Percentiles rank a stretch among this genome's conserved stretches.
Conservation (phyloP, 495 filamentous ascomycete genomes). For the Articulospora tetracladia region DNA sequence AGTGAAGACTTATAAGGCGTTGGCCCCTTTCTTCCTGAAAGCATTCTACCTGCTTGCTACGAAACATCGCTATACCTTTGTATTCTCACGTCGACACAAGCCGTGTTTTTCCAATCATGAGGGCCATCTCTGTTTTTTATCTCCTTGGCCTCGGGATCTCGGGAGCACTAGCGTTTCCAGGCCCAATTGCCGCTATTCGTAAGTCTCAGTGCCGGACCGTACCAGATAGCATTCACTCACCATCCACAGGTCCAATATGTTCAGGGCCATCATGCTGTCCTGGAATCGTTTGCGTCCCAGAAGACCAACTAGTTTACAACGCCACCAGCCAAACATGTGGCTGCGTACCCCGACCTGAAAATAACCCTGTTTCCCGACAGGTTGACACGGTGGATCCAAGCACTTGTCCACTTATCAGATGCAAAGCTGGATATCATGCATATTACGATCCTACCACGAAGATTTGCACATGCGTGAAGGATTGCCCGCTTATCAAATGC, state of each 20-base stretch:
- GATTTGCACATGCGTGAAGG: not conserved
- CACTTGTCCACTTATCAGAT: not conserved
- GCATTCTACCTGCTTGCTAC: too few relatives aligned
- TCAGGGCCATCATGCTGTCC: not conserved
- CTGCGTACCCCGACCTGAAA: not conserved
- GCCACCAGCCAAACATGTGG: not conserved
- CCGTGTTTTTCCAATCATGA: not conserved
- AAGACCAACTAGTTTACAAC: not conserved
- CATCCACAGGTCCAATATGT: not conserved
- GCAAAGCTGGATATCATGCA: not conserved
- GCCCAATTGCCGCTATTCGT: not conserved
- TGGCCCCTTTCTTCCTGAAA: not conserved
- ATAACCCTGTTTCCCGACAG: not conserved
- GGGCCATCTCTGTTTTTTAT: not conserved
- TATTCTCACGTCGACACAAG: too few relatives aligned
- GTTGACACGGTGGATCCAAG: not conserved
- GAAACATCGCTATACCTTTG: too few relatives aligned
- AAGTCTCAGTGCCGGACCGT: not conserved
- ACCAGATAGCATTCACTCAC: not conserved
- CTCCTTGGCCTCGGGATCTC: not conserved
- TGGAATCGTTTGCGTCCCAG: not conserved
- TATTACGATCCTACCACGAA: not conserved
- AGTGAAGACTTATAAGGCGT: not conserved
- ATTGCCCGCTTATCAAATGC: not conserved
- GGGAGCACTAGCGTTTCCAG: not conserved